Conservation (phyloP, 306 rosid species). For the Biancaea sappan region DNA sequence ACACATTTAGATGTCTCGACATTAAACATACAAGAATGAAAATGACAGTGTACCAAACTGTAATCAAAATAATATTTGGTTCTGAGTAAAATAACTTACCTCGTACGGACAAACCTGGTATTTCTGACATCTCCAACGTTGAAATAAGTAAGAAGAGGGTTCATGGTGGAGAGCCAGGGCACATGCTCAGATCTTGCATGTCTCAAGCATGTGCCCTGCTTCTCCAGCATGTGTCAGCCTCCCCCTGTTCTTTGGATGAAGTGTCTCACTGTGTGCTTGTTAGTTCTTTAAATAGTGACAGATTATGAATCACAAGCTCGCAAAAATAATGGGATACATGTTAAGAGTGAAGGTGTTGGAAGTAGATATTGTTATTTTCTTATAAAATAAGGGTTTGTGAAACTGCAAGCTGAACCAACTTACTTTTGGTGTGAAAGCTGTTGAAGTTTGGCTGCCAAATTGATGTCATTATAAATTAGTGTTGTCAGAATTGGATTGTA, state of each 20-base stretch:
- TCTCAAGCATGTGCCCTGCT: slow-evolving; percentile 85
- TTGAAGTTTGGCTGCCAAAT: slow-evolving; percentile 70
- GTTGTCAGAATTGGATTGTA: too few species aligned
- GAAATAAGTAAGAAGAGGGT: slow-evolving; percentile 44
- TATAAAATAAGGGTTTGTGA: slow-evolving; percentile 23
- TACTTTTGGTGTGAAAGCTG: slow-evolving; percentile 40
- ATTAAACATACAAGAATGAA: too few species aligned
- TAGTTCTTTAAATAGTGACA: not conserved
- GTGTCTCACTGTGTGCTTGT: not conserved
- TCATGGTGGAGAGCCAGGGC: slow-evolving; percentile 69
- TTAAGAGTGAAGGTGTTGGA: slow-evolving; percentile 36
- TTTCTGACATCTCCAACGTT: not conserved
- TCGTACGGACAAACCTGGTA: not conserved
- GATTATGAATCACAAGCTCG: not conserved
- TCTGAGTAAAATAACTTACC: slow-evolving; percentile 29
- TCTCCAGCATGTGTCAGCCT: slow-evolving; percentile 72
- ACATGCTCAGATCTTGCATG: slow-evolving; percentile 45
- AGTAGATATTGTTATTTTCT: slow-evolving; percentile 47
- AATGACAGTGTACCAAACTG: too few species aligned
- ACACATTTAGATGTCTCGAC: too few species aligned
- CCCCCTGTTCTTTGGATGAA: slow-evolving; percentile 18
- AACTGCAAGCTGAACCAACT: slow-evolving; percentile 36
- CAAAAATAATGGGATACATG: slow-evolving; percentile 18
- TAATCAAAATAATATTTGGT: too few species aligned
- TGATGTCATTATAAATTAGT: too few species aligned